Conservation (phyloP, 176 grass and related monocot species). For the Saccharum officinarum region DNA sequence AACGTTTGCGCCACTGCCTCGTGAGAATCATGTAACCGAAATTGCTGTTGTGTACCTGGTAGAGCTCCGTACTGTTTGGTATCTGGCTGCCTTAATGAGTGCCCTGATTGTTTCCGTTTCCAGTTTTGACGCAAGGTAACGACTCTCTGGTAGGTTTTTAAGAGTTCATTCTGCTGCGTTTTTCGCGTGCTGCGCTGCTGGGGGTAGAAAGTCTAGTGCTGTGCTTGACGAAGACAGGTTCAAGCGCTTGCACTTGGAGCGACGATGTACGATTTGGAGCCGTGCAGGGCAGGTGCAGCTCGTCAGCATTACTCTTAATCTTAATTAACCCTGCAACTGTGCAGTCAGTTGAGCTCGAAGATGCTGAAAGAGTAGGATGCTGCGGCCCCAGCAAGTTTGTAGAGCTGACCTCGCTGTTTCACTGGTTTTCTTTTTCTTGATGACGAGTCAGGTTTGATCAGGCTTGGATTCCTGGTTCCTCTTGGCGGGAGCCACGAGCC, state of each 20-base stretch:
- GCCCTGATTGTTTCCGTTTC: neutral
- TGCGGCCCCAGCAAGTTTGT: neutral
- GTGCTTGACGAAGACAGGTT: neutral
- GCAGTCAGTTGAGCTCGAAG: neutral
- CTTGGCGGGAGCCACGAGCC: neutral
- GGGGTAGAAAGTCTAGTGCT: too few species aligned
- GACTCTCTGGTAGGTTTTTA: neutral
- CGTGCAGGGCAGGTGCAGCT: too few species aligned
- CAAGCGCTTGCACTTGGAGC: neutral
- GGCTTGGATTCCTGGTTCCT: too few species aligned
- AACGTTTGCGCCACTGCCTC: neutral
- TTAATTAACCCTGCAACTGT: neutral
- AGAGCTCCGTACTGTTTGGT: neutral
- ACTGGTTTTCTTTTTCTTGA: too few species aligned
- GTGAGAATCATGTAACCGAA: neutral
- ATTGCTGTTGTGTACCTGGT: neutral
- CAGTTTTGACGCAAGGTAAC: neutral
- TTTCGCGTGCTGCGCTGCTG: neutral
- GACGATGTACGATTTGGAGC: neutral
- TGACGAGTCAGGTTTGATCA: too few species aligned
- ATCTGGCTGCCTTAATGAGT: neutral
- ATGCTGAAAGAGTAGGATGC: too few species aligned
- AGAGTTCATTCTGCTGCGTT: neutral
- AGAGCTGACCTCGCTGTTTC: neutral
- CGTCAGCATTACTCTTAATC: too few species aligned